These are phyloP conservation scores for Hortaea sp. DNA, from an alignment of 2,329 filamentous ascomycete genomes.

Conservation along the genomic window DNA sequence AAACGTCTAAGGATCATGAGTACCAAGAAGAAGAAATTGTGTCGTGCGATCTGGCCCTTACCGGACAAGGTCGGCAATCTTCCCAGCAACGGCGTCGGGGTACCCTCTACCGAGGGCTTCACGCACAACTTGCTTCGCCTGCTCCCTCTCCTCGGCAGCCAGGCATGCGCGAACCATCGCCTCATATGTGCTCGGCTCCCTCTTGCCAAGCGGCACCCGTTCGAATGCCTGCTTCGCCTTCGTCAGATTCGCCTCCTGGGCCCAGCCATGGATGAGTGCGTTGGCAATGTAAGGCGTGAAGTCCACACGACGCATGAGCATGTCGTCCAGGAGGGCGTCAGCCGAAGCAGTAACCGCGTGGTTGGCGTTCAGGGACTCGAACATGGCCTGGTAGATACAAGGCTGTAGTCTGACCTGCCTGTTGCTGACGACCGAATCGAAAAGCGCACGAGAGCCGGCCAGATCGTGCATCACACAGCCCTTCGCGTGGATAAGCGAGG, in stretches of 20 bases:
- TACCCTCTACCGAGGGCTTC: conserved; percentile 91
- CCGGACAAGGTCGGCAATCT: conserved; percentile 76
- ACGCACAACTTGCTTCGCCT: conserved; percentile 67
- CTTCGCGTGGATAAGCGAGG: conserved; percentile 88
- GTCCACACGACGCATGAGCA: conserved; percentile 64
- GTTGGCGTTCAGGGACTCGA: conserved; percentile 95
- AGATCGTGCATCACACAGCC: conserved; percentile 92
- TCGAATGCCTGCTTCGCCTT: conserved; percentile 74
- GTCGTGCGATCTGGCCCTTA: background rate
- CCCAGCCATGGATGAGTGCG: conserved; percentile 95
- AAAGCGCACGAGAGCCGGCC: conserved; percentile 68
- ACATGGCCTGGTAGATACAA: conserved; percentile 90
- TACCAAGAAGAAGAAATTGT: background rate
- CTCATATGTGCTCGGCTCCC: conserved; percentile 96
- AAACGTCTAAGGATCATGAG: background rate
- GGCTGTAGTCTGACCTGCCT: conserved; percentile 60
- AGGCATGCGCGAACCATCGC: conserved; percentile 94
- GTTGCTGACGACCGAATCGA: conserved; percentile 68
- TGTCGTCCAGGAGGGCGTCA: conserved; percentile 61
- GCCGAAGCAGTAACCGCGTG: conserved; percentile 58
- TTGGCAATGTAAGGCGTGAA: conserved; percentile 98
- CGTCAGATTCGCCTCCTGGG: conserved; percentile 66
- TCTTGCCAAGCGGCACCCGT: conserved; percentile 62
- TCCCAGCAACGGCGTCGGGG: conserved; percentile 81
- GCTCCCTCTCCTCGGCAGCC: conserved; percentile 66